phyloP scores from a whole-genome alignment of 2,329 filamentous ascomycete genomes.

The Penicillium sp. region DNA sequence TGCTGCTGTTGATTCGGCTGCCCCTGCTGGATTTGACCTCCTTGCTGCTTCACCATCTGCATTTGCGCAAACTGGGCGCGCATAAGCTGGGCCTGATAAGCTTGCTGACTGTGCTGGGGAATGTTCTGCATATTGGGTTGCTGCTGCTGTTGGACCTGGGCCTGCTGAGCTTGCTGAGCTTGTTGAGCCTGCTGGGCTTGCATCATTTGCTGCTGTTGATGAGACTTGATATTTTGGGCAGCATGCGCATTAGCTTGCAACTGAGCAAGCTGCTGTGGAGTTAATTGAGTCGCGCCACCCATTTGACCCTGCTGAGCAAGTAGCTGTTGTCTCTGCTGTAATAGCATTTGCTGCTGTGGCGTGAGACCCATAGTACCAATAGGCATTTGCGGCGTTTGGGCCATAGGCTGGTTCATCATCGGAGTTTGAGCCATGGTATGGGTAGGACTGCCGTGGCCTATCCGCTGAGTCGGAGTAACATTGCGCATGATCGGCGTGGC shows the following conservation, averaged over 20 bases:
- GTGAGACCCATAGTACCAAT: slow-evolving; percentile 37
- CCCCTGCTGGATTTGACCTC: slow-evolving; percentile 25
- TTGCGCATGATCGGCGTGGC: slow-evolving; percentile 52
- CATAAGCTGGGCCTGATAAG: slow-evolving; percentile 41
- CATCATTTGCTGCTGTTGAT: slow-evolving; percentile 43
- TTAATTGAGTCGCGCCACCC: slow-evolving; percentile 34
- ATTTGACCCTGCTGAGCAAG: slow-evolving; percentile 41
- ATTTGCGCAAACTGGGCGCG: slow-evolving; percentile 42
- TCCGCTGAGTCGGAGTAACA: slow-evolving; percentile 49
- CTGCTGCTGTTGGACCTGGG: slow-evolving; percentile 27
- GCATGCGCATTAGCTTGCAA: slow-evolving; percentile 48
- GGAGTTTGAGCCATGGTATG: slow-evolving; percentile 47
- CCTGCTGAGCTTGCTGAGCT: slow-evolving; percentile 26
- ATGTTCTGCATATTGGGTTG: slow-evolving; percentile 18
- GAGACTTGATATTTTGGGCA: slow-evolving; percentile 48
- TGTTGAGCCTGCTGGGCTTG: slow-evolving; percentile 41
- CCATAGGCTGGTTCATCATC: slow-evolving; percentile 47
- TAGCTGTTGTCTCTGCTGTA: slow-evolving; percentile 43
- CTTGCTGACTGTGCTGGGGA: slow-evolving; percentile 32
- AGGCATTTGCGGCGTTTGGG: slow-evolving; percentile 42
- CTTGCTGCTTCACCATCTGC: slow-evolving; percentile 41
- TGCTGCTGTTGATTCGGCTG: slow-evolving; percentile 26
- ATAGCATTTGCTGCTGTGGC: slow-evolving; percentile 42
- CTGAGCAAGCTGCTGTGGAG: slow-evolving; percentile 44
- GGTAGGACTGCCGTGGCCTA: slow-evolving; percentile 49